Base-by-base conservation (phyloP, 1,284 basidiomycete genomes). In the Phaffia rhodozyma region DNA sequence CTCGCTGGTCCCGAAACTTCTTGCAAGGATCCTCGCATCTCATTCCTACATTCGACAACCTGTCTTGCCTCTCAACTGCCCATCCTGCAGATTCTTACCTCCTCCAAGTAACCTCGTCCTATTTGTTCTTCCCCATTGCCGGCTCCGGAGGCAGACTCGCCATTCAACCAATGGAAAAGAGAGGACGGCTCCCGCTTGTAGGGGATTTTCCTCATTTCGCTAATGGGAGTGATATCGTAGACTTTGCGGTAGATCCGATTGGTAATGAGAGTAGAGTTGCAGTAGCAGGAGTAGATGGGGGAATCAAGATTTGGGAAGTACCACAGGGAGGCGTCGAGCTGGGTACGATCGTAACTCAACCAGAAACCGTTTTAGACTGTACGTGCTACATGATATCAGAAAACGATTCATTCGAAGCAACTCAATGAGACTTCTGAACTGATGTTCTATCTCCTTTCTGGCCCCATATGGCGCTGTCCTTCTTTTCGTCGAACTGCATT, bases 101-200 rank as follows among this genome's bases (percentile, higher is more conserved):
- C 25, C 69, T 75, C 21, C 70, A 74, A 65, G 66, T 71, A 2
- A 75, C 75, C 2, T 62, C 68, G 0, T 11, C 68, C 7, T 70
- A 73, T 50, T 70, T 76, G 3, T 72, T 77, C 68, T 77, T 77
- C 70, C 78, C 78, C 3, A 72, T 79, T 27, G 71, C 75, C 16
- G 78, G 78, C 1, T 72, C 78, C 0, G 78, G 78, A 18, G 78
- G 78, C 0, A 68, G 76, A n/a, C 66, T 79, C 18, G 75, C 70
- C 2, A 72, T 76, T 1, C 77, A 78, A 66, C 70, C 76, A 0
- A 58, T 77, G 21, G 57, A 64, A 3, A 69, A 72, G 57, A 77
- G 74, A 63, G 77, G 77, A 0, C 68, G 78, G 13, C 66, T 79
- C 38, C 71, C 73, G 0, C 61, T 79, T 9, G 70, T 72, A 1